Base-by-base conservation (phyloP, 2,329 filamentous ascomycete genomes). In the Aspergillus sp. region DNA sequence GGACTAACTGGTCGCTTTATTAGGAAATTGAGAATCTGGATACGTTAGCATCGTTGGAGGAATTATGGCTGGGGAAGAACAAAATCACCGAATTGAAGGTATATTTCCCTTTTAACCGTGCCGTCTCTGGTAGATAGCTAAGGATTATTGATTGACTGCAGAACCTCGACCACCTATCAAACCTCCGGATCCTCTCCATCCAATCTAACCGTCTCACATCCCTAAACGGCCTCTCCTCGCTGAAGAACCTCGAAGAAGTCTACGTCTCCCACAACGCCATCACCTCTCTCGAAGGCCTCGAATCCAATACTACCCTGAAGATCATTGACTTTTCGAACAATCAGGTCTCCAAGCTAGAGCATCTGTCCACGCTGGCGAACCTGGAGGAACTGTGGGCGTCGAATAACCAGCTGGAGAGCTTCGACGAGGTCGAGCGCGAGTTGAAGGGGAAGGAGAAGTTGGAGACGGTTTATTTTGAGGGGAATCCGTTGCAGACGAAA, bases 241-340 rank as follows among this genome's bases (percentile, higher is more conserved):
- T 91, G 1, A 77, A 80, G 4, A 80, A 81, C 43, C 82, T 98
- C 0, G 88, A 96, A 68, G 93, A 98, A 68, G 78, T 98, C 8
- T 96, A 98, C 70, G 85, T 97, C 55, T 94, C 89, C 4, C 88
- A 98, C 74, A 98, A 98, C 65, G 81, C 85, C n/a, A 76, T 98
- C 41, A 83, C 82, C 12, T 80, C 82, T 1, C 76, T 97, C 7
- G 77, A 81, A 2, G 89, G 89, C 0, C 75, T 97, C 2, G 80
- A 85, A 58, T 64, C 72, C 48, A 84, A 83, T 61, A 66, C 72
- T 3, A 79, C 81, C 41, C 78, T 98, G 35, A 82, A 81, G 32
- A 81, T 91, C 5, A 73, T 98, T 41, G 93, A 98, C 63, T 84
- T 98, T 52, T 90, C 87, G 52, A 88, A 88, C 66, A 98, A 98